Evolutionary conservation across 306 rosid genomes (phyloP), one percentile per base, ranked within the genome.

Genomic region (Sechiopsis laciniata): DNA sequence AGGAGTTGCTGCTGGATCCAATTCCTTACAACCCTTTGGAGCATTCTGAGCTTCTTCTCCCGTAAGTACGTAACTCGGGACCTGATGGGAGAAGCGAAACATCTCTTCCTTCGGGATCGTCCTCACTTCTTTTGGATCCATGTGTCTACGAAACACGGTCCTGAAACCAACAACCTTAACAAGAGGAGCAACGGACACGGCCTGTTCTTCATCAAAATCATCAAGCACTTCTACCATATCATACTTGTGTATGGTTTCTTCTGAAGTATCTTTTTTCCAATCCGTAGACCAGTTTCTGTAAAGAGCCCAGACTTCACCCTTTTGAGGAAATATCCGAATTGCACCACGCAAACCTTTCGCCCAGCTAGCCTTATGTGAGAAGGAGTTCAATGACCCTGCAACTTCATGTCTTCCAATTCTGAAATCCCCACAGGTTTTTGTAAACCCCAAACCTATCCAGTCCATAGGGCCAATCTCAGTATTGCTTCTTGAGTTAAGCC

Each of bases 1-100:
- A 59, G 99, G 92, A 53, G 90, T 87, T 26, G 99, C 99, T 29
- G 97, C 99, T 63, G 99, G 99, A 81, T 95, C 99, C 86, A 95
- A 83, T 83, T 95, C 99, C 29, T 87, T 79, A 62, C 92, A 95
- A 55, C 83, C 97, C 78, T 82, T 61, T 0, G 95, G 97, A 75
- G 96, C 88, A 78, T 89, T 89, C 35, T 78, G 71, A 78, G 96
- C 95, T 85, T 95, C 99, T 60, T 84, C 75, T 29, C 97, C 99
- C 3, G 92, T 84, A 68, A 95, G 97, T 78, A 91, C 81, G 89
- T 77, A 80, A 84, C 85, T 81, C 74, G 99, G 97, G 78, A 91
- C 96, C 77, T 85, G 96, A 73, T 95, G 99, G 50, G 99, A 26
- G 29, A 26, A 26, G 29, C 29, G 29, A 26, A 26, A 26, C 29